Evolutionary conservation across 306 rosid species (phyloP), one percentile per base, ranked within the genome.

Genomic region (Delonix regia): DNA sequence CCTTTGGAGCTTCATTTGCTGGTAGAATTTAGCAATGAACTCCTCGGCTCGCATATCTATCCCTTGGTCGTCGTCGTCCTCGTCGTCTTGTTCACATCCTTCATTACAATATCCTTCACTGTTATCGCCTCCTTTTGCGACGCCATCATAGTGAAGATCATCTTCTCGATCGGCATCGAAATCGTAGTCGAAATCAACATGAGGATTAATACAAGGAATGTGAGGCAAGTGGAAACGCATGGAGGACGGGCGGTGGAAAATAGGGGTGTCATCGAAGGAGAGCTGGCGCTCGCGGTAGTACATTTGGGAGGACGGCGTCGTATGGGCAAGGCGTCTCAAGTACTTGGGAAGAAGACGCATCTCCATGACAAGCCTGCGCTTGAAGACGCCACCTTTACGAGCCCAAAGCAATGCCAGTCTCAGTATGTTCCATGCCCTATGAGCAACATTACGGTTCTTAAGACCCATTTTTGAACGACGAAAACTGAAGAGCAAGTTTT

Each of bases 381-480:
- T 92, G 72, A 90, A 86, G 33, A 88, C 83, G 0, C 88, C 91
- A 5, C 99, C 97, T 82, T 92, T 95, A 11, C 93, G 86, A 10
- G 98, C 89, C 99, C 97, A 92, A 1, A 91, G 44, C 69, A 89
- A 56, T 64, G 98, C 92, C 9, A 88, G n/a, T 4, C 97, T 86
- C 60, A 95, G 61, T 2, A 89, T 47, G 71, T 85, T 92, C 98
- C 97, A 92, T 22, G 94, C 94, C 73, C 86, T 79, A 2, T 76
- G 78, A 27, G 84, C 84, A 55, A 87, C 60, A 15, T 60, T 77
- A 18, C 63, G 8, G 18, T 83, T 86, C 71, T 84, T 86, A 80
- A 59, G 78, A 30, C 13, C 36, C 72, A 67, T 67, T 41, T 9
- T 55, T 22, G 51, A 19, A 18, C 15, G 8, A 7, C 15, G 7